phyloP scores from a whole-genome alignment of 768 basidiomycete genomes.

The Crepidotus variabilis region DNA sequence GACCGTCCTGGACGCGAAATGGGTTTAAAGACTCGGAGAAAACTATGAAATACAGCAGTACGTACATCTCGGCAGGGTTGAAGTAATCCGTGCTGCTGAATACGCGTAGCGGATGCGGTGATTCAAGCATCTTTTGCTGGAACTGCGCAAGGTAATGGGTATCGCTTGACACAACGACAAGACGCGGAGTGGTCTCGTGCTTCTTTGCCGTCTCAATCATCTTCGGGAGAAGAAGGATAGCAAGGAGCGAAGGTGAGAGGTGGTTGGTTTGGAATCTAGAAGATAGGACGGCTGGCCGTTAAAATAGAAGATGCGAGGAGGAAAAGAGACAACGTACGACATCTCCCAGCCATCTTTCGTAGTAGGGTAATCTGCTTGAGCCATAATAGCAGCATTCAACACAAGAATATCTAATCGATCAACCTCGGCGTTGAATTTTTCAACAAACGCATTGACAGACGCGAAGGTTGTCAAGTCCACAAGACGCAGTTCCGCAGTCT shows the following conservation, averaged over 20 bases:
- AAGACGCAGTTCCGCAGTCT: slow-evolving; percentile 30
- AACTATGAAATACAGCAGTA: no score
- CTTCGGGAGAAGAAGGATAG: slow-evolving; percentile 37
- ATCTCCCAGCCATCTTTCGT: slow-evolving; percentile 45
- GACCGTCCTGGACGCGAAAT: no score
- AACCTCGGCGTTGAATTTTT: slow-evolving; percentile 27
- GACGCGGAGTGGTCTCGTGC: slow-evolving; percentile 25
- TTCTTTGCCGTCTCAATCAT: slow-evolving; percentile 34
- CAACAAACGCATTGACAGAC: slow-evolving; percentile 35
- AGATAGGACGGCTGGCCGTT: no score
- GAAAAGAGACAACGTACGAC: slow-evolving; percentile 20
- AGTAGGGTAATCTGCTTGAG: slow-evolving; percentile 7
- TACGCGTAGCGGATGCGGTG: slow-evolving; percentile 24
- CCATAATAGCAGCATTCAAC: slow-evolving; percentile 35
- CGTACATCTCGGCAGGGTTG: slow-evolving; percentile 12
- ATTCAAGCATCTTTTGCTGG: slow-evolving; percentile 18
- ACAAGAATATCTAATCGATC: slow-evolving; percentile 39
- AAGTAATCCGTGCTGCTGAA: slow-evolving; percentile 29
- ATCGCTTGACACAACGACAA: slow-evolving; percentile 42
- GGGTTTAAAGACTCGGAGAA: no score
- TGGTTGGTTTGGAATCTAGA: slow-evolving; percentile 47
- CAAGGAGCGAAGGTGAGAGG: slow-evolving; percentile 36
- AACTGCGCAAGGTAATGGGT: slow-evolving; percentile 30
- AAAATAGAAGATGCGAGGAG: background rate
- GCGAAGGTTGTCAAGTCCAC: slow-evolving; percentile 37